phyloP scores from a whole-genome alignment of 169 alveolate species.

The Cryptosporidium baileyi region DNA sequence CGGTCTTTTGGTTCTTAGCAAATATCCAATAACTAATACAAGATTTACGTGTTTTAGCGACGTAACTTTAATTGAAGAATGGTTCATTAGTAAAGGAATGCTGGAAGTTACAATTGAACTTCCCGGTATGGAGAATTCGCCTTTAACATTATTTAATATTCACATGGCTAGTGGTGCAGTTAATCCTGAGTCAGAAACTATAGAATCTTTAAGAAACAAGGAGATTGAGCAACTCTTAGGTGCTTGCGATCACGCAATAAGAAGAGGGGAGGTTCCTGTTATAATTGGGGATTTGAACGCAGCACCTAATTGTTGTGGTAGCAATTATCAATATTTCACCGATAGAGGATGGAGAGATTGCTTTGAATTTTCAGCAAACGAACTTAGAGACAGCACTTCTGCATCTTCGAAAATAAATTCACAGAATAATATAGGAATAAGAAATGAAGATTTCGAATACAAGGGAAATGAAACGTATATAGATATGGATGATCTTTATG shows the following conservation, averaged over 20 bases:
- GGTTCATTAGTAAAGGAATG: constrained; percentile 87
- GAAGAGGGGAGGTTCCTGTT: constrained; percentile 84
- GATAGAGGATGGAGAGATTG: constrained; percentile 89
- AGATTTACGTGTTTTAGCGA: constrained; percentile 84
- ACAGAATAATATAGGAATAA: neutral
- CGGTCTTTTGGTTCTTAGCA: constrained; percentile 87
- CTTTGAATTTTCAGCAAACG: constrained; percentile 64
- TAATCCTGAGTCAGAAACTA: constrained; percentile 85
- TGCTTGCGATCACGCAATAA: constrained; percentile 81
- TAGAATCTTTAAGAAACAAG: constrained; percentile 83
- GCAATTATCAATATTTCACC: constrained; percentile 83
- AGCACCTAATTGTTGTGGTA: constrained; percentile 87
- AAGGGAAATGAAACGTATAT: constrained; percentile 4
- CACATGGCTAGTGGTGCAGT: constrained; percentile 90
- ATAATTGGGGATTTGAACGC: constrained; percentile 90
- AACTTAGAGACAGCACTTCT: constrained; percentile 2
- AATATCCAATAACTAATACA: constrained; percentile 84
- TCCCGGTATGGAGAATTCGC: constrained; percentile 81
- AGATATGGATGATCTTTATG: constrained; percentile 61
- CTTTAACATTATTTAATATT: constrained; percentile 81
- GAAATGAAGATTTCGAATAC: neutral
- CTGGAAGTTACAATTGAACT: constrained; percentile 85
- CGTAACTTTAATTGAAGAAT: constrained; percentile 85
- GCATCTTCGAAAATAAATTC: constrained; percentile 12
- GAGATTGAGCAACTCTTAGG: constrained; percentile 85